Evolutionary conservation across 2,329 filamentous ascomycete species (phyloP).

Genomic region (Aspergillus ustus): DNA sequence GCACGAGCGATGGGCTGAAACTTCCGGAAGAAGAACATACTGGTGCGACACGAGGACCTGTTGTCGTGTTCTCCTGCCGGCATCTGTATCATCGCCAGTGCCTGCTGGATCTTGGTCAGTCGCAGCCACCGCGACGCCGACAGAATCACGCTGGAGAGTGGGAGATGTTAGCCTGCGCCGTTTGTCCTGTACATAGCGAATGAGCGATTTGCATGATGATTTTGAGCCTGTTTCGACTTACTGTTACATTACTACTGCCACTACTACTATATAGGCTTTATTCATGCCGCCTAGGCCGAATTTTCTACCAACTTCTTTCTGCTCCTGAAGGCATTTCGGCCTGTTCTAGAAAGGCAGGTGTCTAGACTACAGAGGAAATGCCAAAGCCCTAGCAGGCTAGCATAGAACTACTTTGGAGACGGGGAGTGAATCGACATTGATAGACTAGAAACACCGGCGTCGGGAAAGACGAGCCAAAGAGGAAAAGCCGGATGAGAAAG

Average conservation of each 20-base stretch:
- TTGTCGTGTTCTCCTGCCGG: constrained; percentile 54
- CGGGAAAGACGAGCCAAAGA: background rate
- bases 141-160: constrained; percentile 25
- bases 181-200: constrained; percentile 46
- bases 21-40: constrained; percentile 9
- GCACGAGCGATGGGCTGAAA: constrained; percentile 14
- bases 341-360: background rate
- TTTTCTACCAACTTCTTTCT: background rate
- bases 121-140: constrained; percentile 14
- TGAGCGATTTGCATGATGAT: constrained; percentile 21
- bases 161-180: constrained; percentile 30
- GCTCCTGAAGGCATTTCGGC: background rate
- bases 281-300: background rate
- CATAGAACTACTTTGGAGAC: background rate
- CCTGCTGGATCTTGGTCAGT: constrained; percentile 37
- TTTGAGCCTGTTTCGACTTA: constrained; percentile 3
- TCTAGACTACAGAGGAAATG: background rate
- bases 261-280: constrained; percentile 4
- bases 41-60: constrained; percentile 28
- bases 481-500: background rate
- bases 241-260: constrained; percentile 6
- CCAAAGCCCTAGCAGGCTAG: background rate
- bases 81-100: constrained; percentile 55
- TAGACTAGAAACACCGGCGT: background rate
- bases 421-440: background rate